These are phyloP conservation scores for Hyphodiscus hymeniophilus DNA, from an alignment of 495 filamentous ascomycete species.

Conservation along the genomic window DNA sequence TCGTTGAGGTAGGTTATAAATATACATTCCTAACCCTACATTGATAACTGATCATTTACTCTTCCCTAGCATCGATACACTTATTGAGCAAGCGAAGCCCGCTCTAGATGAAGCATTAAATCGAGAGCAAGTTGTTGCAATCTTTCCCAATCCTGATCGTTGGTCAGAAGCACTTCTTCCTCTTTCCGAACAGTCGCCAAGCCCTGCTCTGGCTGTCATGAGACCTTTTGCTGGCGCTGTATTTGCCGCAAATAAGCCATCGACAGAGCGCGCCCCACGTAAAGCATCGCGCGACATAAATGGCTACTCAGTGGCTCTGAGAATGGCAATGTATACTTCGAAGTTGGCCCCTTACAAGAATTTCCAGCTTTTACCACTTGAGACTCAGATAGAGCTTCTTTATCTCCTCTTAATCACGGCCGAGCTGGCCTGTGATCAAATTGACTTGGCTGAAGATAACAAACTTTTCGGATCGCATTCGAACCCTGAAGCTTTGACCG, in stretches of 20 bases:
- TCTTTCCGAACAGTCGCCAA: conserved; percentile 51
- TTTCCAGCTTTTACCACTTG: conserved; percentile 22
- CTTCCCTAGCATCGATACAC: conserved; percentile 31
- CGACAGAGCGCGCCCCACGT: conserved; percentile 21
- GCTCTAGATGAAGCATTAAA: conserved; percentile 11
- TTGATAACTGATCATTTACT: background rate
- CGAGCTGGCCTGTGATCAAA: conserved; percentile 35
- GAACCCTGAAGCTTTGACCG: conserved; percentile 3
- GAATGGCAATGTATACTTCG: conserved; percentile 61
- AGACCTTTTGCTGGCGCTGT: conserved; percentile 63
- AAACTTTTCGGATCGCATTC: conserved; percentile 2
- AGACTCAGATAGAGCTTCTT: conserved; percentile 30
- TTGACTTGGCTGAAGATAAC: conserved; percentile 22
- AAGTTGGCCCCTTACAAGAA: conserved; percentile 39
- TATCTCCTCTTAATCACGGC: conserved; percentile 32
- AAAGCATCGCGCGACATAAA: conserved; percentile 45
- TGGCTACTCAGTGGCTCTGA: conserved; percentile 62
- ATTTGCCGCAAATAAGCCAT: conserved; percentile 35
- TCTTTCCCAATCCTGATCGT: conserved; percentile 33
- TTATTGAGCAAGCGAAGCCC: conserved; percentile 33
- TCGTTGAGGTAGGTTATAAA: conserved; percentile 33
- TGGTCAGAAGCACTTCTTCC: conserved; percentile 42
- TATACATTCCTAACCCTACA: background rate
- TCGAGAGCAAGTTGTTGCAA: conserved; percentile 19
- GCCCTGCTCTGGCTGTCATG: conserved; percentile 59